These are phyloP conservation scores for Sarocladiaceae sp. DNA, from an alignment of 2,329 filamentous ascomycete species.

Conservation along the genomic window DNA sequence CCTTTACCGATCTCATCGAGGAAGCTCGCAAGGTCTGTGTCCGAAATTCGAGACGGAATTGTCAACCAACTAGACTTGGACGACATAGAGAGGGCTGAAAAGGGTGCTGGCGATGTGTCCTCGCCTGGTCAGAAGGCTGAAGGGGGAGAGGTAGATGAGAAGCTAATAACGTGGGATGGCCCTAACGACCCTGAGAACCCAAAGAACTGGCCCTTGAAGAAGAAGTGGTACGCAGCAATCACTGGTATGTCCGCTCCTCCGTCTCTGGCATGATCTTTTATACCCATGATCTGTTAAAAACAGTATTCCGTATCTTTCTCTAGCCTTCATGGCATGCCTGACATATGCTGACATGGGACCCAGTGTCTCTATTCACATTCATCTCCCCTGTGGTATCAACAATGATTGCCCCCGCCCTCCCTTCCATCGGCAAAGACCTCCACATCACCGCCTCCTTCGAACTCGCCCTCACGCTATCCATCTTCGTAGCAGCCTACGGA, in stretches of 20 bases:
- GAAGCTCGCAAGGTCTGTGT: too few species aligned
- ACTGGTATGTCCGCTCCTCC: constrained; percentile 1
- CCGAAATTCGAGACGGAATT: too few species aligned
- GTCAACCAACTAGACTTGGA: too few species aligned
- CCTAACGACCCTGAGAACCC: constrained; percentile 37
- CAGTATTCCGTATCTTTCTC: not conserved
- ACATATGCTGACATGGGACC: not conserved
- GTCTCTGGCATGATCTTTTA: not conserved
- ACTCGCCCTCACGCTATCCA: constrained; percentile 57
- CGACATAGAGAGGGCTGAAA: too few species aligned
- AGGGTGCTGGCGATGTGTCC: too few species aligned
- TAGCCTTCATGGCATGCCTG: not conserved
- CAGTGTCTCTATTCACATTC: constrained; percentile 7
- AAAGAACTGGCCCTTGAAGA: constrained; percentile 30
- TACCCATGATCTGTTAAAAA: not conserved
- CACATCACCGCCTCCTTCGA: constrained; percentile 39
- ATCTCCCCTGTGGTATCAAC: constrained; percentile 27
- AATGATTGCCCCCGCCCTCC: constrained; percentile 47
- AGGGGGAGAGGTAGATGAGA: constrained; percentile 22
- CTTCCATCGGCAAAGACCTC: constrained; percentile 45
- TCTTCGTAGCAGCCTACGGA: constrained; percentile 75
- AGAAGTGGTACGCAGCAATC: constrained; percentile 36
- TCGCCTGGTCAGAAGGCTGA: not conserved
- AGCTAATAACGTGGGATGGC: constrained; percentile 46
- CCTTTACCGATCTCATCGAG: too few species aligned